These are phyloP conservation scores for Hymenoscyphus linearis DNA, from an alignment of 2,329 filamentous ascomycete genomes.

Conservation along the genomic window DNA sequence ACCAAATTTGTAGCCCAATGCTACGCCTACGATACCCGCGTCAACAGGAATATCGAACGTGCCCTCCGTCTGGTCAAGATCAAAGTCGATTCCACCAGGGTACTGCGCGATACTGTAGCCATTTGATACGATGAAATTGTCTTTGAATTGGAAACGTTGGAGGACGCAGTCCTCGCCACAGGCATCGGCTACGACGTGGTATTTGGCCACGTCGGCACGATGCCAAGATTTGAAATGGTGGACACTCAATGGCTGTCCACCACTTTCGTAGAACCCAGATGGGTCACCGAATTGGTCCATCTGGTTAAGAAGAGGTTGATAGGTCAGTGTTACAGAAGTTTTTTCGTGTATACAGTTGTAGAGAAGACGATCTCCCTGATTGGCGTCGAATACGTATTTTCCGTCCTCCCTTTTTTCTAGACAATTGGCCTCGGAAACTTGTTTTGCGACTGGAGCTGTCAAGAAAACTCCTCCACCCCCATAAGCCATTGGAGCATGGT, in stretches of 20 bases:
- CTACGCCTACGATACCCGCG: constrained; percentile 29
- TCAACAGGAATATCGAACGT: constrained; percentile 26
- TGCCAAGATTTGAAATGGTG: constrained; percentile 34
- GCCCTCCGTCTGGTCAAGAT: constrained; percentile 25
- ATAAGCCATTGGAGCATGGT: constrained; percentile 28
- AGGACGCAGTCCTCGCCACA: constrained; percentile 32
- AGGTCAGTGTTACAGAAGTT: constrained; percentile 26
- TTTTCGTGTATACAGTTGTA: constrained; percentile 29
- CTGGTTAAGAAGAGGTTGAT: constrained; percentile 27
- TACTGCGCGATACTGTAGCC: constrained; percentile 29
- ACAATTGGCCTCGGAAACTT: constrained; percentile 22
- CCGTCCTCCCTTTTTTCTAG: constrained; percentile 22
- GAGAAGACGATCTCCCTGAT: constrained; percentile 31
- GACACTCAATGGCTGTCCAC: constrained; percentile 24
- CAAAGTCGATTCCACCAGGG: constrained; percentile 30
- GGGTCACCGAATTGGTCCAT: constrained; percentile 31
- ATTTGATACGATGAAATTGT: constrained; percentile 28
- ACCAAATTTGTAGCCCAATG: constrained; percentile 40
- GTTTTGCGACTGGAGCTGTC: constrained; percentile 21
- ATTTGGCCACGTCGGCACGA: constrained; percentile 17
- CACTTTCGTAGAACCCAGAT: constrained; percentile 31
- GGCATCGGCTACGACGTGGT: constrained; percentile 27
- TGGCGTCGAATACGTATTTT: constrained; percentile 20
- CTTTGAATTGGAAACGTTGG: constrained; percentile 30
- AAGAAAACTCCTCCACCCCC: constrained; percentile 32